These are phyloP conservation scores for Crotalaria pallida DNA, from an alignment of 306 rosid genomes.

Conservation along the genomic window DNA sequence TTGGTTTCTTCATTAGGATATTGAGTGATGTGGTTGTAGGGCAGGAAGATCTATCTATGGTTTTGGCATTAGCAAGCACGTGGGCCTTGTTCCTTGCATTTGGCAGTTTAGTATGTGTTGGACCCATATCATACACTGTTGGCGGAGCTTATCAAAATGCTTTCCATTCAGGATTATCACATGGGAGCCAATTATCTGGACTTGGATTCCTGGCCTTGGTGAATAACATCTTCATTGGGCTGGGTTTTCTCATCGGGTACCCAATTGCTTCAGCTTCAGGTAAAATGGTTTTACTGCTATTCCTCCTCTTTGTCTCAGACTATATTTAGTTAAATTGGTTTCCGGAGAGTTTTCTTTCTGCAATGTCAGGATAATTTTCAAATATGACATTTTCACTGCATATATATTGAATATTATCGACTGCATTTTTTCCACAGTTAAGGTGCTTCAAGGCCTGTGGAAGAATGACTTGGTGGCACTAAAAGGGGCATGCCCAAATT, in stretches of 20 bases:
- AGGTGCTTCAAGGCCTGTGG: conserved; percentile 85
- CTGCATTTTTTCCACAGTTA: conserved; percentile 40
- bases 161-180: conserved; percentile 37
- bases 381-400: neutral
- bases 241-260: conserved; percentile 61
- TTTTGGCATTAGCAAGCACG: conserved; percentile 67
- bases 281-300: conserved; percentile 18
- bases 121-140: conserved; percentile 53
- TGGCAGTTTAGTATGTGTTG: conserved; percentile 60
- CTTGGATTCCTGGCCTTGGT: conserved; percentile 39
- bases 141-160: conserved; percentile 55
- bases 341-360: neutral
- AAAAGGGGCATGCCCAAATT: conserved; percentile 73
- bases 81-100: conserved; percentile 74
- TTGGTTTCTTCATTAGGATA: conserved; percentile 42
- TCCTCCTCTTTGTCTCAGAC: neutral
- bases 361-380: neutral
- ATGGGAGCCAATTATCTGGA: conserved; percentile 37
- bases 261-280: conserved; percentile 84
- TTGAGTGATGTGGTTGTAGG: conserved; percentile 92
- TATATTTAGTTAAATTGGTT: neutral
- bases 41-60: conserved; percentile 97
- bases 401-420: neutral
- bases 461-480: conserved; percentile 67
- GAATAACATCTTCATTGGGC: conserved; percentile 46